These are phyloP conservation scores for Asterella californica DNA, from an alignment of 225 moss, liverwort and hornwort genomes.

Conservation along the genomic window DNA sequence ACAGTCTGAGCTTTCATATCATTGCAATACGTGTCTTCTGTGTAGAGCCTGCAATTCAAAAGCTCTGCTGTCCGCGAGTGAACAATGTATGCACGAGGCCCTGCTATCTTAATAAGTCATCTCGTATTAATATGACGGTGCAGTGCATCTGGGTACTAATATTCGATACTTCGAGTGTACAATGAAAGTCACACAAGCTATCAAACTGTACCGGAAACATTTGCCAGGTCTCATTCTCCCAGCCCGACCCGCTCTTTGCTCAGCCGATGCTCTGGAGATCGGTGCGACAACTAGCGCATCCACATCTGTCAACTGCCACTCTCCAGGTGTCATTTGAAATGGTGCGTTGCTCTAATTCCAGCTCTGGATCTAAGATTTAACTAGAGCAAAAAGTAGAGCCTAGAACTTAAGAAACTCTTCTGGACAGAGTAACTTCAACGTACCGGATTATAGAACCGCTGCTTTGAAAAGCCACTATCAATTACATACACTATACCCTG, in stretches of 20 bases:
- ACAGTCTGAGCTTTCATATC: conserved; percentile 62
- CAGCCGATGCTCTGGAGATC: conserved; percentile 88
- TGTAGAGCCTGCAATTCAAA: conserved; percentile 55
- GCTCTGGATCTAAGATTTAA: background rate
- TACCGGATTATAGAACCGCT: conserved; percentile 86
- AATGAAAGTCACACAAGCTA: background rate
- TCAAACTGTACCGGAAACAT: conserved; percentile 56
- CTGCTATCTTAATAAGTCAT: background rate
- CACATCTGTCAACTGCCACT: conserved; percentile 62
- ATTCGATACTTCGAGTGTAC: background rate
- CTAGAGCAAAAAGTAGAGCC: background rate
- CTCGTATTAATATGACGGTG: too few relatives aligned
- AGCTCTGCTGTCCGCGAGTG: background rate
- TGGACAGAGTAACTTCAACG: background rate
- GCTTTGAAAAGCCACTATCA: conserved; percentile 92
- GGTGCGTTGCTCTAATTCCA: background rate
- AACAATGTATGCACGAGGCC: background rate
- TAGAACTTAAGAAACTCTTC: background rate
- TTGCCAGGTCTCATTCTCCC: conserved; percentile 95
- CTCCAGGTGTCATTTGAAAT: background rate
- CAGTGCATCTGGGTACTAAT: background rate
- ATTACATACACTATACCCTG: conserved; percentile 91
- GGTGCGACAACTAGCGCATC: conserved; percentile 79
- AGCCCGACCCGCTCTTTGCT: conserved; percentile 90
- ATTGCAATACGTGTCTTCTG: conserved; percentile 58